Evolutionary conservation across 306 rosid species (phyloP).

Genomic region (Biancaea sappan): DNA sequence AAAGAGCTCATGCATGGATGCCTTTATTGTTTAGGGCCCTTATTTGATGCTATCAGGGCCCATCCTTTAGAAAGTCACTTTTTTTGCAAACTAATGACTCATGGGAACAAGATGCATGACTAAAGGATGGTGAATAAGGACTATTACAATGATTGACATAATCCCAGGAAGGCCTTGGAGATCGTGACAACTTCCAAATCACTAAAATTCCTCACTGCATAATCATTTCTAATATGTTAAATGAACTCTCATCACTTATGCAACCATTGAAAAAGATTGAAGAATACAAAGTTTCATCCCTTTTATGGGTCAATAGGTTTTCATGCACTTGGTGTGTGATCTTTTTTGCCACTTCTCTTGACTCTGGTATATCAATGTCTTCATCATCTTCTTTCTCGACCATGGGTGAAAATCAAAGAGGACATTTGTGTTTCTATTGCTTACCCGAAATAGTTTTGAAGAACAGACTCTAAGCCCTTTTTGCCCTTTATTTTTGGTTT

Average conservation of each 20-base stretch:
- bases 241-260: slow-evolving; percentile 78
- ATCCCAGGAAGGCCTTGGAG: slow-evolving; percentile 84
- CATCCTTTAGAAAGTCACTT: slow-evolving; percentile 91
- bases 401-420: no score
- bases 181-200: slow-evolving; percentile 76
- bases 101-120: slow-evolving; percentile 72
- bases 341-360: slow-evolving; percentile 55
- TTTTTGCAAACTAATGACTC: slow-evolving; percentile 86
- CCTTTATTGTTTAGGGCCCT: no score
- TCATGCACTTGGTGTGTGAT: no score
- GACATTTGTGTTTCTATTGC: no score
- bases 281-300: slow-evolving; percentile 53
- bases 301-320: no score
- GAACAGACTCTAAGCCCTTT: no score
- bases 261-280: slow-evolving; percentile 73
- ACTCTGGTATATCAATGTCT: slow-evolving; percentile 47
- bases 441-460: no score
- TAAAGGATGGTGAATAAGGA: slow-evolving; percentile 69
- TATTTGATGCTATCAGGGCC: slow-evolving; percentile 73
- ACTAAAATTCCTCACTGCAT: slow-evolving; percentile 61
- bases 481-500: no score
- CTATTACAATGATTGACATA: slow-evolving; percentile 56
- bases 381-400: no score
- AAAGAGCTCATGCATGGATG: no score
- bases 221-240: slow-evolving; percentile 66